Percentiles rank a stretch among this genome's conserved stretches.
phyloP scores from a whole-genome alignment of 345 rosid genomes.

The Syzygium jambos region DNA sequence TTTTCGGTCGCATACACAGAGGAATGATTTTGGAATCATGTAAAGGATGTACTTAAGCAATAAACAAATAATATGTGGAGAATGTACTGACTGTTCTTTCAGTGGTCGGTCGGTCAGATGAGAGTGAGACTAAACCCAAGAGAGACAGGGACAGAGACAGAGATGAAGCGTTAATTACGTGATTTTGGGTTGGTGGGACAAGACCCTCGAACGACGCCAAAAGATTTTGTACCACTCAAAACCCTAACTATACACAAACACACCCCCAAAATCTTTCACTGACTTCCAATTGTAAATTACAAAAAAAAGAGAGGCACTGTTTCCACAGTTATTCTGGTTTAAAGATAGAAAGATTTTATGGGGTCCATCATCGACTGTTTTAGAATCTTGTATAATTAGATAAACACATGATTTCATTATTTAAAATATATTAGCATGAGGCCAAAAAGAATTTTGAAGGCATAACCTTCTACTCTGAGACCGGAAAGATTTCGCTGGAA shows the following conservation, averaged over 20 bases:
- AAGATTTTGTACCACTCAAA: background rate
- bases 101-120: background rate
- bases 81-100: background rate
- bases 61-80: background rate
- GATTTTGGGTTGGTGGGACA: background rate
- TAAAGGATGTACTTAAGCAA: background rate
- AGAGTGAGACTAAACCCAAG: background rate
- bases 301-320: background rate
- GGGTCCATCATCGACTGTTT: background rate
- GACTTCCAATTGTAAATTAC: background rate
- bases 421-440: background rate
- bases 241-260: background rate
- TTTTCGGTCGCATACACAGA: background rate
- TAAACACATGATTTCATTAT: background rate
- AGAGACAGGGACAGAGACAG: background rate
- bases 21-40: background rate
- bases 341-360: background rate
- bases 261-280: background rate
- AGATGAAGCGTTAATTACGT: background rate
- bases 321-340: background rate
- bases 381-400: background rate
- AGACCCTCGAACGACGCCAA: constrained; percentile 39
- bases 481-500: background rate
- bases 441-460: background rate
- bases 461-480: background rate